Conservation (phyloP, 2,329 filamentous ascomycete species). For the Aureobasidium mangrovei region DNA sequence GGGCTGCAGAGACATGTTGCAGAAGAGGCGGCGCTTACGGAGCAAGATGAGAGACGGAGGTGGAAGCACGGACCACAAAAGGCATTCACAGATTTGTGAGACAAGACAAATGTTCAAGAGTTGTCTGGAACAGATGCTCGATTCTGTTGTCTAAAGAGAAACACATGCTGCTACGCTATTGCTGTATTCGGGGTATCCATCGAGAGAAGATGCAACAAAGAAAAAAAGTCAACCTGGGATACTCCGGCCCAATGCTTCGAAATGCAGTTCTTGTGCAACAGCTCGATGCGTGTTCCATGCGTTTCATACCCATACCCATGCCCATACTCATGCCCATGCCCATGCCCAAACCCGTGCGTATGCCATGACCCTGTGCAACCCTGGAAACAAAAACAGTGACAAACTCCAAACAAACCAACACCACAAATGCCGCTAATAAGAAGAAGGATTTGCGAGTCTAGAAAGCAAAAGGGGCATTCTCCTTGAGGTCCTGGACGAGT, state of each 20-base stretch:
- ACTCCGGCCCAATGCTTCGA: slow-evolving; percentile 9
- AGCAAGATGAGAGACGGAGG: background rate
- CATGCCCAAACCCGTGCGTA: background rate
- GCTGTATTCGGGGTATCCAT: slow-evolving; percentile 9
- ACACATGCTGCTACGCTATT: background rate
- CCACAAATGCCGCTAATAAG: background rate
- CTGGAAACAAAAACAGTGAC: background rate
- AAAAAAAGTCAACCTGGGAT: slow-evolving; percentile 5
- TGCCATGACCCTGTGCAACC: too few relatives aligned
- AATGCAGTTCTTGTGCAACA: background rate
- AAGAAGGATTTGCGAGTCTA: background rate
- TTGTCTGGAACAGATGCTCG: background rate
- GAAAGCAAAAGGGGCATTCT: slow-evolving; percentile 60
- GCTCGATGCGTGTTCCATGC: background rate
- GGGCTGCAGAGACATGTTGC: slow-evolving; percentile 11
- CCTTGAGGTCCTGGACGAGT: slow-evolving; percentile 68
- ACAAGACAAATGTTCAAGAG: background rate
- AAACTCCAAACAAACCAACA: slow-evolving; percentile 5
- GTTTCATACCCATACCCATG: background rate
- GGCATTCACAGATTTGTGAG: too few relatives aligned
- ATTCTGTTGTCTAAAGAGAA: background rate
- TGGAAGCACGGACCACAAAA: background rate
- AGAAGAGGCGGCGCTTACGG: slow-evolving; percentile 11
- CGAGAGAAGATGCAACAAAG: background rate
- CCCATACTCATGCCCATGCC: background rate